A percentile compares a stretch with the other conserved stretches of the same genome.
These are phyloP conservation scores for Saraca asoca DNA, from an alignment of 331 rosid genomes.

Conservation along the genomic window DNA sequence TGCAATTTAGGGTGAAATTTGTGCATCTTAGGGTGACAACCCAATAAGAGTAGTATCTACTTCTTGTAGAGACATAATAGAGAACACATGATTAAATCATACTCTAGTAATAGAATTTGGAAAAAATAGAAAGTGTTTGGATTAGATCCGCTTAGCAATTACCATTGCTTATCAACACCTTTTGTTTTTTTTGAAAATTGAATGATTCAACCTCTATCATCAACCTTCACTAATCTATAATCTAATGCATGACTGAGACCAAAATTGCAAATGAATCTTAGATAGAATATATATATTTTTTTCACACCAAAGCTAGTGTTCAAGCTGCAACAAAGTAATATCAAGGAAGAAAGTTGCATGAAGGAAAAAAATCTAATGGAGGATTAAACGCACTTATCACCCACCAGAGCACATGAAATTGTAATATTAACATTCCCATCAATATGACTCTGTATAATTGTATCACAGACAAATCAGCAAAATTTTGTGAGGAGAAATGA, in stretches of 20 bases:
- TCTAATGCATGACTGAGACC: conserved; percentile 92
- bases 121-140: conserved; percentile 7
- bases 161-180: conserved; percentile 83
- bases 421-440: conserved; percentile 94
- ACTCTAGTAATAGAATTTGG: too few relatives aligned
- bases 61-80: too few relatives aligned
- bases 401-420: conserved; percentile 82
- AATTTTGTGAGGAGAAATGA: conserved; percentile 15
- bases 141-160: conserved; percentile 3
- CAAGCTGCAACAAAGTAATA: neutral
- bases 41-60: too few relatives aligned
- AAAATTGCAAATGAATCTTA: conserved; percentile 30
- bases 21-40: conserved; percentile 69
- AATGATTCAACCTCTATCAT: too few relatives aligned
- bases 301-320: too few relatives aligned
- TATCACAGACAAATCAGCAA: conserved; percentile 28
- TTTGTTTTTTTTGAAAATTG: conserved; percentile 83
- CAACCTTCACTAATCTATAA: conserved; percentile 88
- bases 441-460: conserved; percentile 89
- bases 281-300: too few relatives aligned
- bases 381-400: conserved; percentile 58
- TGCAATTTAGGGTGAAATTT: conserved; percentile 71
- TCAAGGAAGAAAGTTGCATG: conserved; percentile 2
- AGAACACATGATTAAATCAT: too few relatives aligned
- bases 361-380: conserved; percentile 26